Evolutionary conservation across 441 rosid species (phyloP), one percentile per base, ranked within the genome.

Genomic region (Codiaeum variegatum): DNA sequence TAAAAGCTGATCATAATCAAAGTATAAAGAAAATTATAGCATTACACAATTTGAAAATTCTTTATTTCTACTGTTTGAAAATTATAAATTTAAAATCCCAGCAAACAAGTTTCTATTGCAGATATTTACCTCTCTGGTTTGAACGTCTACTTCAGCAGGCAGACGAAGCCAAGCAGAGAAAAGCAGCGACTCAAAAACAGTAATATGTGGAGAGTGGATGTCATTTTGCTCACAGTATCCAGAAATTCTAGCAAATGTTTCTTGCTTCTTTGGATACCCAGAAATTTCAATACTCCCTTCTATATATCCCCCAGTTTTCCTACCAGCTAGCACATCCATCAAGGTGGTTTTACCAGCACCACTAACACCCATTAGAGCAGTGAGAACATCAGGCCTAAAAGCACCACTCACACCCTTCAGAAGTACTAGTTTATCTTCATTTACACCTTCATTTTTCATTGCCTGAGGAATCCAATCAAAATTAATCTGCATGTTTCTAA

Each of bases 321-420:
- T 74, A 23, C 85, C 86, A 7, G 88, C 86, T 26, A 85, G 70
- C 34, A 85, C 88, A 79, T 85, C 88, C 88, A 85, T 79, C 63
- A 85, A 67, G 13, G 86, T 85, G 44, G 88, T 83, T 76, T 85
- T 94, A 11, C 97, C 98, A 29, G 98, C 97, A 10, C 97, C 98
- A 32, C 92, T 90, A 16, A 89, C 90, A 40, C 97, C 98, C 92
- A 91, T 90, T 67, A 91, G 76, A 75, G 98, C 96, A 13, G 97
- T 91, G 16, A 93, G 93, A 69, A 93, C 90, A 9, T 96, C 98
- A 11, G 98, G 97, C 84, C 94, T 85, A 73, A 91, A 93, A 47
- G 90, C 81, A 21, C 98, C 96, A 66, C 84, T 93, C 23, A 90
- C 91, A 24, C 90, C 87, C 51, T 84, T 90, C 75, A 93, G 64